phyloP scores from a whole-genome alignment of 2,329 filamentous ascomycete species.

The Cercospora sp. region DNA sequence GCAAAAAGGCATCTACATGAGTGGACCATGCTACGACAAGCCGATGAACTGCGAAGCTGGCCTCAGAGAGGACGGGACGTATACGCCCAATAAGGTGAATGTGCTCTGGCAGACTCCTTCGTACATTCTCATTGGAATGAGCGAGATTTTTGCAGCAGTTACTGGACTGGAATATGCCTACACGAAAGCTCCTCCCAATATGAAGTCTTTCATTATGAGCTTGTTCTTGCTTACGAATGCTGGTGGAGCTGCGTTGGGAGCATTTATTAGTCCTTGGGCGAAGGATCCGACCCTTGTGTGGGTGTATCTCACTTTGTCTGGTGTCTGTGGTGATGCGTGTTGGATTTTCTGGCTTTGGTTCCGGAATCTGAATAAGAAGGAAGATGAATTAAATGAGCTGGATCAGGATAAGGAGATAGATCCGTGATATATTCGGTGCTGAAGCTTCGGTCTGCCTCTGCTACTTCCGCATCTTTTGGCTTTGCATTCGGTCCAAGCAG shows the following conservation, averaged over 20 bases:
- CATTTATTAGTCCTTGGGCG: conserved; percentile 60
- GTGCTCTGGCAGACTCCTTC: conserved; percentile 39
- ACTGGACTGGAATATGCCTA: conserved; percentile 51
- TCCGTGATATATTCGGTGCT: background rate
- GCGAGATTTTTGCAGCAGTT: conserved; percentile 49
- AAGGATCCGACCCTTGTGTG: conserved; percentile 65
- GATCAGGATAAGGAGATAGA: conserved; percentile 14
- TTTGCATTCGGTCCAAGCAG: background rate
- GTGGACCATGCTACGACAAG: conserved; percentile 44
- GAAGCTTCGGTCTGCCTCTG: no score
- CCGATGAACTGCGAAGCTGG: conserved; percentile 42
- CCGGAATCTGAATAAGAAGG: conserved; percentile 47
- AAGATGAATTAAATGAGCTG: conserved; percentile 22
- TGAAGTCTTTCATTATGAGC: conserved; percentile 40
- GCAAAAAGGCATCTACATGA: conserved; percentile 59
- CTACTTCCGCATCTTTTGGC: no score
- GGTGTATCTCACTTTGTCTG: conserved; percentile 46
- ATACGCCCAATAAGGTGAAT: conserved; percentile 44
- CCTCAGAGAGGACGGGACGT: conserved; percentile 35
- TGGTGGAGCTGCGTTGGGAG: conserved; percentile 59
- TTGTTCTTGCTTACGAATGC: conserved; percentile 48
- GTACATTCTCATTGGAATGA: conserved; percentile 48
- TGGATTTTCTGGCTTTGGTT: conserved; percentile 27
- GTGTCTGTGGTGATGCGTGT: conserved; percentile 22
- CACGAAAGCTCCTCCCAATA: conserved; percentile 46